Evolutionary conservation across 257 asterid genomes (phyloP).

Genomic region (Nemophila menziesii): DNA sequence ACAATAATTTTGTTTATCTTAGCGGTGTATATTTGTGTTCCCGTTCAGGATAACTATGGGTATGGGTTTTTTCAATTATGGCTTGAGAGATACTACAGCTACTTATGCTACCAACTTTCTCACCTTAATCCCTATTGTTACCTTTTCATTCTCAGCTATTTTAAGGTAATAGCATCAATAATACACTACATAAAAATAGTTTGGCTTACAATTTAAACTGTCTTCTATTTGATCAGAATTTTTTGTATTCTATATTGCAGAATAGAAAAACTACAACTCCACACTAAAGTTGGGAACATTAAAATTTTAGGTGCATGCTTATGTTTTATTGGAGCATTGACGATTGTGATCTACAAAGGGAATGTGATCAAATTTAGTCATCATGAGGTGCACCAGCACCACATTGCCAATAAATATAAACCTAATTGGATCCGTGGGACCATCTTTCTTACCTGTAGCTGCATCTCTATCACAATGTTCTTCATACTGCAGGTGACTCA

Average conservation of each 20-base stretch:
- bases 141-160: slow-evolving; percentile 35
- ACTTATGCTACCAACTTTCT: slow-evolving; percentile 59
- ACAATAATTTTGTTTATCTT: too few species aligned
- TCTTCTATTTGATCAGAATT: background rate
- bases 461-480: slow-evolving; percentile 38
- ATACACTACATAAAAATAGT: too few species aligned
- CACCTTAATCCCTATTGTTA: slow-evolving; percentile 39
- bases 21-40: too few species aligned
- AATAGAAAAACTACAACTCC: slow-evolving; percentile 27
- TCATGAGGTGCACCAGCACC: background rate
- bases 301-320: slow-evolving; percentile 32
- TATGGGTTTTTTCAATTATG: slow-evolving; percentile 49
- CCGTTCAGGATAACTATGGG: slow-evolving; percentile 52
- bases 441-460: slow-evolving; percentile 27
- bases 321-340: slow-evolving; percentile 48
- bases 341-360: slow-evolving; percentile 38
- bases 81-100: slow-evolving; percentile 54
- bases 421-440: slow-evolving; percentile 42
- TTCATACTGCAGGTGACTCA: slow-evolving; percentile 60
- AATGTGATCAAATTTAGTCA: slow-evolving; percentile 16
- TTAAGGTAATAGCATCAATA: too few species aligned
- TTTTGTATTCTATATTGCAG: too few species aligned
- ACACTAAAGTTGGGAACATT: slow-evolving; percentile 24
- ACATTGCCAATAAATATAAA: background rate
- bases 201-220: too few species aligned